Percentiles rank a stretch among this genome's conserved stretches.
phyloP scores from a whole-genome alignment of 2,329 filamentous ascomycete species.

The Macrophomina pseudophaseolina region DNA sequence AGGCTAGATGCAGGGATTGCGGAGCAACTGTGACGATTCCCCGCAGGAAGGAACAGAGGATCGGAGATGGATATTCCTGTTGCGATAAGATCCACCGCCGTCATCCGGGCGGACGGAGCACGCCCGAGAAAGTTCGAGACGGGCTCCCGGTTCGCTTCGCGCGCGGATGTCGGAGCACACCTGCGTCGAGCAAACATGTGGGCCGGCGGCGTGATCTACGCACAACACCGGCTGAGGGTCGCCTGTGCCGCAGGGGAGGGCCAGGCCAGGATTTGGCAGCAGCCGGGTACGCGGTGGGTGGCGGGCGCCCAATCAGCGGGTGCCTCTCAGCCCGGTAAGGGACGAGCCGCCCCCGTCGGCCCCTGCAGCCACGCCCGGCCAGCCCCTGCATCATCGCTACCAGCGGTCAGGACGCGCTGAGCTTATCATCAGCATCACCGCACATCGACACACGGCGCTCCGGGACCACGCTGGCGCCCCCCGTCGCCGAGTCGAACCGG shows the following conservation, averaged over 20 bases:
- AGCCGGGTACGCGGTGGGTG: neutral
- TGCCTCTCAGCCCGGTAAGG: neutral
- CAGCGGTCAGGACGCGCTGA: conserved; percentile 10
- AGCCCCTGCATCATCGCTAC: conserved; percentile 13
- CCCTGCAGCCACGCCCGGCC: conserved; percentile 14
- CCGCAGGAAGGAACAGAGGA: neutral
- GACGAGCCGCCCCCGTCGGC: conserved; percentile 13
- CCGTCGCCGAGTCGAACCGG: neutral
- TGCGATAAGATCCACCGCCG: conserved; percentile 2
- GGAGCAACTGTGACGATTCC: neutral
- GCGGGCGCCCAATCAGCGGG: neutral
- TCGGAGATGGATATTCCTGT: conserved; percentile 14
- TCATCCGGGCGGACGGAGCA: neutral
- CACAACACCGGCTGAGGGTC: too few relatives aligned
- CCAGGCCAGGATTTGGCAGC: neutral
- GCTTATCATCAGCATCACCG: conserved; percentile 1
- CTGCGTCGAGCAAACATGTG: too few relatives aligned
- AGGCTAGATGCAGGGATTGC: neutral
- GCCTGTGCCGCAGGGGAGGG: neutral
- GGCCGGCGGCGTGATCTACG: neutral
- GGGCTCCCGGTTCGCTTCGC: neutral
- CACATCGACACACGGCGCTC: neutral
- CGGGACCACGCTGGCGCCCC: neutral
- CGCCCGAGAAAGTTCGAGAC: neutral
- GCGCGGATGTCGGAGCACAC: neutral